phyloP scores from a whole-genome alignment of 2,329 filamentous ascomycete genomes.

The Stenocarpella maydis region DNA sequence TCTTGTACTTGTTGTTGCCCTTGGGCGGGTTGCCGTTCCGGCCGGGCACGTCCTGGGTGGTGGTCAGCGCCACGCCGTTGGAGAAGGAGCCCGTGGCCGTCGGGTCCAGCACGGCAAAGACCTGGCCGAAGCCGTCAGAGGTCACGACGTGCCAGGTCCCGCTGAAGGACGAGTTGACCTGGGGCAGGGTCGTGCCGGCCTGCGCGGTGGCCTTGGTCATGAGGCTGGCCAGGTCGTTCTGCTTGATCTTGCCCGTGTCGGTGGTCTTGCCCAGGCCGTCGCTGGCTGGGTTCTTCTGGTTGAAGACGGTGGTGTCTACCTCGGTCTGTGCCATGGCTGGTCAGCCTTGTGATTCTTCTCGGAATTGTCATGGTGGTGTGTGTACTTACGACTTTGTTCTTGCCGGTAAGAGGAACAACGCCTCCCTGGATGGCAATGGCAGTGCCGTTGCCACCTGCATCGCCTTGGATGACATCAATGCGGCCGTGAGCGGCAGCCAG shows the following conservation, averaged over 20 bases:
- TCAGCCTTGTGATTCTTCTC: neutral
- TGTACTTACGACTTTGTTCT: constrained; percentile 42
- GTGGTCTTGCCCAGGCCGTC: constrained; percentile 38
- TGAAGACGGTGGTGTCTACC: constrained; percentile 35
- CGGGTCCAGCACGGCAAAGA: constrained; percentile 38
- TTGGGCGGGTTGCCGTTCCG: neutral
- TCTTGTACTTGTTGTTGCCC: constrained; percentile 27
- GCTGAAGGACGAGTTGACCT: constrained; percentile 36
- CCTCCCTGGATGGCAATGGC: constrained; percentile 52
- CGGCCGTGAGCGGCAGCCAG: constrained; percentile 46
- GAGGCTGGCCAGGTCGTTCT: constrained; percentile 25
- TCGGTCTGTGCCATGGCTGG: constrained; percentile 13
- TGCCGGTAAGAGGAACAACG: constrained; percentile 50
- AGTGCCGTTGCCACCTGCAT: constrained; percentile 52
- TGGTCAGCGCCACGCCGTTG: constrained; percentile 35
- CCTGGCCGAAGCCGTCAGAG: constrained; percentile 36
- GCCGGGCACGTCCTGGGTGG: constrained; percentile 34
- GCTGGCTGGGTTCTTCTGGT: constrained; percentile 25
- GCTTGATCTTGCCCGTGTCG: constrained; percentile 36
- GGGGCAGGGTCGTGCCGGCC: constrained; percentile 38
- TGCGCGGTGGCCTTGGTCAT: constrained; percentile 31
- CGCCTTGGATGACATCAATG: constrained; percentile 43
- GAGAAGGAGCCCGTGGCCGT: constrained; percentile 37
- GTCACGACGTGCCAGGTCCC: constrained; percentile 39
- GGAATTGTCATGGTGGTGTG: no score